Base-by-base conservation (phyloP, 148 eudicot genomes). In the Camellia sinensis region DNA sequence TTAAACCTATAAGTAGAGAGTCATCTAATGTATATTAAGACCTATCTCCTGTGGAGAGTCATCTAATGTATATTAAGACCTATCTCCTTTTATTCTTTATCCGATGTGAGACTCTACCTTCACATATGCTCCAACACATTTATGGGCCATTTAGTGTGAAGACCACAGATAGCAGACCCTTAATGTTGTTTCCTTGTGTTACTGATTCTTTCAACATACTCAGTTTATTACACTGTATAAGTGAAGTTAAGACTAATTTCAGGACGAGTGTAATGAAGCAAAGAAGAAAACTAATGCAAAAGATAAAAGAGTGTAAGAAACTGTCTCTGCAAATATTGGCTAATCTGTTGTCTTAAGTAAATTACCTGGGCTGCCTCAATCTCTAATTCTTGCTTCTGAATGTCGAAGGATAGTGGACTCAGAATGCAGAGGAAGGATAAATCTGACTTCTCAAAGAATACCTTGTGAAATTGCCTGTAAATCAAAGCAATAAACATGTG, bases 301-400 rank as follows among this genome's bases (percentile, higher is more conserved):
- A 7, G 7, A 48, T 48, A 48, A 48, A 5, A 48, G 52, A 48
- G 52, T 4, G 52, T 48, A 5, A 48, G 52, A 48, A 7, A 5
- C 52, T 48, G 52, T 48, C 5, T 48, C 7, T 3, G 52, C 52
- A 5, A 7, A 48, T 48, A 48, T 48, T 48, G 52, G 52, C 52
- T 48, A 48, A 48, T 48, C 7, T 48, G 52, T 48, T 48, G 52
- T 48, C 52, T 48, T 4, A 48, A 48, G 3, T 11, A 60, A 63
- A 45, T 64, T 88, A 93, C 98, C 92, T 92, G 89, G 76, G 92
- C 93, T 29, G 88, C 95, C 81, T 89, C 97, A 72, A 94, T 94
- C 86, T 94, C 98, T 60, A 83, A 71, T 63, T 89, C 98, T 83
- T 94, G 98, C 85, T 56, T 87, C 82, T 92, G 90, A 85, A 94